phyloP scores from a whole-genome alignment of 805 yeast species.

The Tetrapisispora taiwanensis region DNA sequence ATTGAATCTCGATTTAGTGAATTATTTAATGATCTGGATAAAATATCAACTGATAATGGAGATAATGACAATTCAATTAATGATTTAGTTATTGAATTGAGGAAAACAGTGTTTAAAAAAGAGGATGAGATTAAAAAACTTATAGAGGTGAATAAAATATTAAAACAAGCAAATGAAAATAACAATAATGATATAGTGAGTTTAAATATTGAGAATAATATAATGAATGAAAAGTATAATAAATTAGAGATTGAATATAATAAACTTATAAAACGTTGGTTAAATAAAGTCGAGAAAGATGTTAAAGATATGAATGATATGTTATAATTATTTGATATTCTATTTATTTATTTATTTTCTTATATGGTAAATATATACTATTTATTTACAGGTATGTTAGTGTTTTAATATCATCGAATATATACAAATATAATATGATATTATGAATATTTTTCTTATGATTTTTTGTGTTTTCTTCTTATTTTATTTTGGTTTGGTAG shows the following conservation, averaged over 20 bases:
- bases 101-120: conserved; percentile 3
- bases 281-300: conserved; percentile 45
- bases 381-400: background rate
- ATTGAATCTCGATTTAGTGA: conserved; percentile 15
- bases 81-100: background rate
- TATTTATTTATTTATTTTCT: too few relatives aligned
- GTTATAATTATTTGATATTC: background rate
- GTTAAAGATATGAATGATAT: conserved; percentile 46
- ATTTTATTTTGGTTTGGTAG: too few relatives aligned
- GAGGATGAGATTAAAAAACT: conserved; percentile 21
- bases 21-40: conserved; percentile 10
- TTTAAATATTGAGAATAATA: conserved; percentile 44
- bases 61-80: background rate
- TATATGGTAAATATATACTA: background rate
- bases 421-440: background rate
- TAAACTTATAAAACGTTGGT: conserved; percentile 47
- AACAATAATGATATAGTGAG: conserved; percentile 61
- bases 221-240: conserved; percentile 27
- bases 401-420: background rate
- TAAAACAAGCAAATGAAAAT: conserved; percentile 46
- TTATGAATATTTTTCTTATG: background rate
- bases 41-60: background rate
- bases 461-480: too few relatives aligned
- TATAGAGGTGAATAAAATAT: conserved; percentile 29
- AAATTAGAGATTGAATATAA: conserved; percentile 40